Conservation (phyloP, 176 grass and related monocot genomes). For the Aegilops bicornis region DNA sequence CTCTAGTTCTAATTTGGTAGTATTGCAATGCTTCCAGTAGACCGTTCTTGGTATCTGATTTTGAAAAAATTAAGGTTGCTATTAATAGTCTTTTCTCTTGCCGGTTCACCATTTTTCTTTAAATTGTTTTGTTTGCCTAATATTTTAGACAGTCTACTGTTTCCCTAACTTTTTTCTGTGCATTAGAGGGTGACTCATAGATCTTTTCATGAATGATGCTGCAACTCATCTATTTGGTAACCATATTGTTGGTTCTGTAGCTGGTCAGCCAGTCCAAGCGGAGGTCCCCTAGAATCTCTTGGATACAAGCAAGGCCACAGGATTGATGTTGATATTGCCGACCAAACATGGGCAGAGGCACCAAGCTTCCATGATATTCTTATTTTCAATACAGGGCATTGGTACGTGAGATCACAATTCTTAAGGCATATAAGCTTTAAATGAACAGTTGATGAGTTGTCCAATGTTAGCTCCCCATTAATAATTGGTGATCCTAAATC, state of each 20-base stretch:
- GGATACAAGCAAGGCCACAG: conserved; percentile 89
- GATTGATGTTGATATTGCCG: conserved; percentile 86
- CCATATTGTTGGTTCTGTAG: conserved; percentile 28
- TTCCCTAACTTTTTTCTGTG: neutral
- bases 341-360: conserved; percentile 78
- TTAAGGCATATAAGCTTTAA: neutral
- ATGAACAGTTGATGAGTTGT: neutral
- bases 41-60: conserved; percentile 13
- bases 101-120: neutral
- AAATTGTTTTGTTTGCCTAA: neutral
- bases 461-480: neutral
- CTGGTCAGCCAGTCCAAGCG: conserved; percentile 66
- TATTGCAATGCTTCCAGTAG: neutral
- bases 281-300: conserved; percentile 74
- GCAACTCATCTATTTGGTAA: neutral
- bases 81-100: neutral
- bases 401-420: conserved; percentile 35
- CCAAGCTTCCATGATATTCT: conserved; percentile 87
- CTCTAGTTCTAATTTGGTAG: neutral
- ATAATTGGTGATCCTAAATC: neutral
- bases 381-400: conserved; percentile 95
- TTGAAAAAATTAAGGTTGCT: neutral
- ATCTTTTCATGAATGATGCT: neutral
- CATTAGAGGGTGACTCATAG: neutral
- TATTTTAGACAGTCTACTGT: neutral